A percentile compares a stretch with the other conserved stretches of the same genome.
These are phyloP conservation scores for Cladophialophora psammophila DNA, from an alignment of 2,329 filamentous ascomycete genomes.

Conservation along the genomic window DNA sequence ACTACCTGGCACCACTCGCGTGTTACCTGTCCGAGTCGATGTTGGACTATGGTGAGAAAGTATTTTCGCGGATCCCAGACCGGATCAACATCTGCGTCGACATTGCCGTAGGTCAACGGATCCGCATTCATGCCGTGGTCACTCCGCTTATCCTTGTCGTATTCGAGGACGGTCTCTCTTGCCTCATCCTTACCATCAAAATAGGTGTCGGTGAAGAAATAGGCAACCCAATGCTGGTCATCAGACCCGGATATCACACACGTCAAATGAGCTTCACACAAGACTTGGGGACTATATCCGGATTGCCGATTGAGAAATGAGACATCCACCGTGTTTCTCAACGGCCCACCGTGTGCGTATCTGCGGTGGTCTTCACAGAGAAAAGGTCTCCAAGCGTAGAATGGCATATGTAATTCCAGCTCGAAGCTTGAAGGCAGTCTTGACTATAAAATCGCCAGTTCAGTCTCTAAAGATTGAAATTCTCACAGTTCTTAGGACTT, in stretches of 20 bases:
- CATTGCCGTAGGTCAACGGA: slow-evolving; percentile 6
- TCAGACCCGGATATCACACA: slow-evolving; percentile 3
- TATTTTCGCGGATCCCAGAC: neutral
- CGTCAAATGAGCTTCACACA: slow-evolving; percentile 5
- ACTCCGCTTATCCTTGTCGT: neutral
- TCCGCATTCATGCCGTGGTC: neutral
- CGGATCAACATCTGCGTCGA: neutral
- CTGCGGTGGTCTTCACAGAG: neutral
- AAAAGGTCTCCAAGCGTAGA: neutral
- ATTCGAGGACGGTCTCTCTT: slow-evolving; percentile 10
- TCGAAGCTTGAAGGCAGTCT: neutral
- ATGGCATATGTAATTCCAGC: neutral
- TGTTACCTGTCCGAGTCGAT: neutral
- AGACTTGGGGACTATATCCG: neutral
- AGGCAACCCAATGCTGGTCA: slow-evolving; percentile 5
- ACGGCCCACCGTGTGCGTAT: neutral
- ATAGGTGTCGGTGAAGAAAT: slow-evolving; percentile 12
- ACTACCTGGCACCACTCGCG: neutral
- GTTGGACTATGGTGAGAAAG: neutral
- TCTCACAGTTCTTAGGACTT: neutral
- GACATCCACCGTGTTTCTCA: slow-evolving; percentile 7
- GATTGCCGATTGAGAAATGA: slow-evolving; percentile 6
- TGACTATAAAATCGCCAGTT: neutral
- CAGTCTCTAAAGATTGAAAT: neutral
- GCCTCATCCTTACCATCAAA: neutral